These are phyloP conservation scores for Aspergillus sp. DNA, from an alignment of 2,329 filamentous ascomycete genomes.

Conservation along the genomic window DNA sequence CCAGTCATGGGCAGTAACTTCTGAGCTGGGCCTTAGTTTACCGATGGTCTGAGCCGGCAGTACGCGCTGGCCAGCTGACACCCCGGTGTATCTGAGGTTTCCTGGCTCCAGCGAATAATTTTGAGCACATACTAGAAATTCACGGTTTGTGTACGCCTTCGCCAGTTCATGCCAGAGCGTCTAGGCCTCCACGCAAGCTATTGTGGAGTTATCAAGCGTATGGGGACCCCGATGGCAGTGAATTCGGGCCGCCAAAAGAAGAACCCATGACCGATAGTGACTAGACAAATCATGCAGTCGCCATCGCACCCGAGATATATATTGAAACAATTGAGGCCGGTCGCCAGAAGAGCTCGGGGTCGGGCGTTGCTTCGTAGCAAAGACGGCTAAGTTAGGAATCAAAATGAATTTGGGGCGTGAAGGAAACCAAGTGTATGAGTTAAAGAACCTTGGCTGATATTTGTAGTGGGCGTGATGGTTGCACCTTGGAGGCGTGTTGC, in stretches of 20 bases:
- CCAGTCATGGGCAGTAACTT: too few relatives aligned
- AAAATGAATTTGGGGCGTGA: not conserved
- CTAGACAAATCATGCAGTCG: not conserved
- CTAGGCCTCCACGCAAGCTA: not conserved
- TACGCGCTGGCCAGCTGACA: not conserved
- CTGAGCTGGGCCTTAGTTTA: not conserved
- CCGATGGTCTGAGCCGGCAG: too few relatives aligned
- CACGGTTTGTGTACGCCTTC: not conserved
- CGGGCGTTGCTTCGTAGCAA: not conserved
- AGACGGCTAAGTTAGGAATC: not conserved
- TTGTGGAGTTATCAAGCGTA: not conserved
- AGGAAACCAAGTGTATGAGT: not conserved
- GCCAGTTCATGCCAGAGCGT: not conserved
- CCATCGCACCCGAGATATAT: not conserved
- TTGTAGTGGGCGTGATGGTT: not conserved
- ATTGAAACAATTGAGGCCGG: not conserved
- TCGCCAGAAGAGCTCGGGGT: not conserved
- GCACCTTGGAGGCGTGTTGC: slow-evolving; percentile 2
- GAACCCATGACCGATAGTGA: not conserved
- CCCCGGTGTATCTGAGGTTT: too few relatives aligned
- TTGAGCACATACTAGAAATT: not conserved
- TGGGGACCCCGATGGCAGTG: not conserved
- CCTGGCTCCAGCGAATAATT: too few relatives aligned
- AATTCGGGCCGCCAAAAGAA: not conserved
- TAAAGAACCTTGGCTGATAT: not conserved